Percentiles rank a stretch among this genome's conserved stretches.
Evolutionary conservation across 2,329 filamentous ascomycete species (phyloP).

Genomic region (Aurifilum marmelostoma): DNA sequence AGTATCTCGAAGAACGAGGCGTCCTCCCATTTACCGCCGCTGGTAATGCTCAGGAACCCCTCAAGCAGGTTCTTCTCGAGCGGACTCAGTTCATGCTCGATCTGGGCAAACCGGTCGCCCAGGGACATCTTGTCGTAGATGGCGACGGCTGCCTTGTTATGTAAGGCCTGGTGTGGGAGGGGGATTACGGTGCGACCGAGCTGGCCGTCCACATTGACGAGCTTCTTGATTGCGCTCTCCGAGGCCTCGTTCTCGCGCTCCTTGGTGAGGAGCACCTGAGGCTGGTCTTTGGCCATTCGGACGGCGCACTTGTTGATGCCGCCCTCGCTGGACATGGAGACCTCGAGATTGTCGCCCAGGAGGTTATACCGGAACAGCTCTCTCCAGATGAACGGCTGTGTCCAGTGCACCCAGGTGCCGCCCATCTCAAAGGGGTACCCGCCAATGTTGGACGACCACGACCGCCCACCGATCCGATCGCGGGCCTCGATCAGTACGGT

Average conservation of each 20-base stretch:
- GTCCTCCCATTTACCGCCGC: conserved; percentile 47
- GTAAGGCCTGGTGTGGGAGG: conserved; percentile 43
- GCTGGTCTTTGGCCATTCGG: conserved; percentile 31
- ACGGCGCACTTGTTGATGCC: conserved; percentile 48
- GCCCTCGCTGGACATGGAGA: conserved; percentile 40
- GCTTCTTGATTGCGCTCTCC: conserved; percentile 43
- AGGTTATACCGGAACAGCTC: conserved; percentile 52
- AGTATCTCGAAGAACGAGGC: conserved; percentile 52
- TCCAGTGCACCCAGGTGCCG: conserved; percentile 53
- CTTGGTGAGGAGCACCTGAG: conserved; percentile 41
- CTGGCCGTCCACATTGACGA: conserved; percentile 50
- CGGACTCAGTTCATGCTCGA: conserved; percentile 42
- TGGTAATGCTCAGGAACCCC: conserved; percentile 44
- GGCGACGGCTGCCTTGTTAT: conserved; percentile 39
- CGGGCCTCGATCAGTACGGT: conserved; percentile 50
- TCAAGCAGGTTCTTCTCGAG: conserved; percentile 47
- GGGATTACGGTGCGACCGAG: conserved; percentile 44
- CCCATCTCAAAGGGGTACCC: conserved; percentile 53
- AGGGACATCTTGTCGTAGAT: conserved; percentile 45
- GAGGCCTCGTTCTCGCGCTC: conserved; percentile 45
- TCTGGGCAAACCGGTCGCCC: conserved; percentile 46
- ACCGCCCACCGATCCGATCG: conserved; percentile 52
- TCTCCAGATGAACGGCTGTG: conserved; percentile 46
- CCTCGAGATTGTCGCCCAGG: conserved; percentile 41
- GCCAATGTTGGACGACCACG: conserved; percentile 48